phyloP scores from a whole-genome alignment of 1,139 yeast genomes.

The Trichomonascaceae sp. region DNA sequence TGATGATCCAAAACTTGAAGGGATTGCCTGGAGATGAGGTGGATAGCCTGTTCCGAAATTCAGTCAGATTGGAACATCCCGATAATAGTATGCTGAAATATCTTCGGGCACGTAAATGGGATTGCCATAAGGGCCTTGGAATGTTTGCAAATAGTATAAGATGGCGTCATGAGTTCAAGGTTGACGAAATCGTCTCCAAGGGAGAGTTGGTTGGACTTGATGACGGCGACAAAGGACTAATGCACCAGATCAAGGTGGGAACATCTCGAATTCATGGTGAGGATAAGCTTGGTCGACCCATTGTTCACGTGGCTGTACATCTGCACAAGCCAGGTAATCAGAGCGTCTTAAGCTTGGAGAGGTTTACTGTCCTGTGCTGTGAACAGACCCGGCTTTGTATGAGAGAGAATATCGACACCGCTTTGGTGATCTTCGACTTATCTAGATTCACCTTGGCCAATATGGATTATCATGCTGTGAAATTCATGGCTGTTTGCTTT shows the following conservation, averaged over 20 bases:
- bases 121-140: slow-evolving; percentile 64
- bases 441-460: slow-evolving; percentile 68
- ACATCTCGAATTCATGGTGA: slow-evolving; percentile 62
- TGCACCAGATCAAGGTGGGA: slow-evolving; percentile 47
- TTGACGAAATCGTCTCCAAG: slow-evolving; percentile 49
- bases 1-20: slow-evolving; percentile 19
- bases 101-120: slow-evolving; percentile 92
- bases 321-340: slow-evolving; percentile 68
- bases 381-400: slow-evolving; percentile 64
- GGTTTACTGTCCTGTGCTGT: slow-evolving; percentile 58
- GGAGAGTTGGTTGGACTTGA: slow-evolving; percentile 51
- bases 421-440: slow-evolving; percentile 69
- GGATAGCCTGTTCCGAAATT: slow-evolving; percentile 46
- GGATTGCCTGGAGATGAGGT: slow-evolving; percentile 39
- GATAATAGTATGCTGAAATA: slow-evolving; percentile 65
- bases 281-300: slow-evolving; percentile 61
- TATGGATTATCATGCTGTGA: slow-evolving; percentile 79
- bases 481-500: slow-evolving; percentile 68
- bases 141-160: slow-evolving; percentile 62
- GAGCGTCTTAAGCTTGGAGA: slow-evolving; percentile 58
- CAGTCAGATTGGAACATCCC: slow-evolving; percentile 61
- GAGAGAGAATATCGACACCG: slow-evolving; percentile 61
- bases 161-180: slow-evolving; percentile 61
- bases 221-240: slow-evolving; percentile 40
- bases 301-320: slow-evolving; percentile 66